A percentile compares a stretch with the other conserved stretches of the same genome.
Conservation (phyloP, 345 rosid genomes). For the Abelmoschus esculentus region DNA sequence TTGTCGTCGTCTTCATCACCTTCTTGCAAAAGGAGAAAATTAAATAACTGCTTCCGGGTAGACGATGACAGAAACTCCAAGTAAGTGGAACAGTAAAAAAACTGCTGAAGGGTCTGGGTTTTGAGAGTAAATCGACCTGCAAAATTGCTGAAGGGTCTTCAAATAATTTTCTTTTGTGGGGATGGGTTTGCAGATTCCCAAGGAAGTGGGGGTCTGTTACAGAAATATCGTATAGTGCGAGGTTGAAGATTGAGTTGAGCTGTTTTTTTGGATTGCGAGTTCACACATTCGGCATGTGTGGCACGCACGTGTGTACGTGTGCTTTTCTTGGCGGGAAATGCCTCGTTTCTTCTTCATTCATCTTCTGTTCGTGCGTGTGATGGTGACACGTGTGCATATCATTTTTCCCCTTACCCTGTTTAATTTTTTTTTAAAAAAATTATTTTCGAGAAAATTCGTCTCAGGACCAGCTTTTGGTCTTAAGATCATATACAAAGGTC, state of each 20-base stretch:
- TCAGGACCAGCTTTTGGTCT: slow-evolving; percentile 27
- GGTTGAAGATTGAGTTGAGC: slow-evolving; percentile 7
- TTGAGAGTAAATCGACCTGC: slow-evolving; percentile 24
- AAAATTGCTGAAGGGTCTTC: not conserved
- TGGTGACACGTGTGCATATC: slow-evolving; percentile 25
- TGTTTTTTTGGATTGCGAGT: slow-evolving; percentile 22
- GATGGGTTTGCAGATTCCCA: slow-evolving; percentile 86
- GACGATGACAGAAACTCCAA: slow-evolving; percentile 55
- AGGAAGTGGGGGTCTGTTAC: slow-evolving; percentile 43
- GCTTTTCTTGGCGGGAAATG: slow-evolving; percentile 41
- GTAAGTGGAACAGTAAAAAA: slow-evolving; percentile 17
- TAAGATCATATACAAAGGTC: slow-evolving; percentile 29
- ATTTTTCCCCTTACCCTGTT: not conserved
- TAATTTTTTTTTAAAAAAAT: not conserved
- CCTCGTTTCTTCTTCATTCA: slow-evolving; percentile 6
- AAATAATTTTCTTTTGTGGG: slow-evolving; percentile 35
- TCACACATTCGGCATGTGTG: slow-evolving; percentile 15
- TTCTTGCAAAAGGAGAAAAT: slow-evolving; percentile 59
- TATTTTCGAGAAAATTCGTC: slow-evolving; percentile 18
- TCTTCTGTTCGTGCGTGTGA: slow-evolving; percentile 18
- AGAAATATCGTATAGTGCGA: slow-evolving; percentile 20
- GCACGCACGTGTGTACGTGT: slow-evolving; percentile 34
- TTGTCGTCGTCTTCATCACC: slow-evolving; percentile 43
- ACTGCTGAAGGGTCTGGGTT: slow-evolving; percentile 1
- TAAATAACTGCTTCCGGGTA: slow-evolving; percentile 56